Evolutionary conservation across 2,329 filamentous ascomycete species (phyloP), one percentile per base, ranked within the genome.

Genomic region (Trichoderma atroviride): DNA sequence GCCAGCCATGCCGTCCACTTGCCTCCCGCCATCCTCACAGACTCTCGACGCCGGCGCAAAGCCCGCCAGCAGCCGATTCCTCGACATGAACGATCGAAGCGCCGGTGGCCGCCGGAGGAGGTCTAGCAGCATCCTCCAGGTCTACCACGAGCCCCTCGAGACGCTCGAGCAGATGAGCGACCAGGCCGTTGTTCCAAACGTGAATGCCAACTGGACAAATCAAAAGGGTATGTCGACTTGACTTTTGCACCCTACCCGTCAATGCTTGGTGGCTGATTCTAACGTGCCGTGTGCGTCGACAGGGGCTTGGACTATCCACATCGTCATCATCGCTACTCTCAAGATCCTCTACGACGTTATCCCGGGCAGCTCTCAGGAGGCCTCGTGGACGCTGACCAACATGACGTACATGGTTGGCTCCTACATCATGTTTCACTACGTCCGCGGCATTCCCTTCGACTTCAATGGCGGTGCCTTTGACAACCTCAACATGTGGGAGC

Each of bases 401-500:
- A 97, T 98, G 81, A 94, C 94, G 63, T 99, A 99, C 87, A 98
- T 98, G 94, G 92, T 96, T 77, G 94, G 94, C 77, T 97, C 95
- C 53, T 99, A 98, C 81, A 89, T 99, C 81, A 99, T 99, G 96
- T 99, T 99, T 83, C 96, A 99, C 83, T 97, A 93, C 86, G 96
- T 99, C 75, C 93, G 95, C 78, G 96, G 96, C 75, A 93, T 98
- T 58, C 96, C 96, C 6, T 99, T 99, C 79, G 96, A 99, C 81
- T 99, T 99, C 87, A 99, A 99, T 79, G 91, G 93, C 69, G 96
- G 96, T 70, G 96, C 96, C 75, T 99, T 98, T 81, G 96, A 99
- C 86, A 98, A 99, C 81, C 87, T 99, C 78, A 99, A 98, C 84
- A 98, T 99, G 96, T 99, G 96, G 96, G 96, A 99, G 84, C 96